A percentile compares a stretch with the other conserved stretches of the same genome.
These are phyloP conservation scores for Aureobasidium pullulans DNA, from an alignment of 2,329 filamentous ascomycete genomes.

Conservation along the genomic window DNA sequence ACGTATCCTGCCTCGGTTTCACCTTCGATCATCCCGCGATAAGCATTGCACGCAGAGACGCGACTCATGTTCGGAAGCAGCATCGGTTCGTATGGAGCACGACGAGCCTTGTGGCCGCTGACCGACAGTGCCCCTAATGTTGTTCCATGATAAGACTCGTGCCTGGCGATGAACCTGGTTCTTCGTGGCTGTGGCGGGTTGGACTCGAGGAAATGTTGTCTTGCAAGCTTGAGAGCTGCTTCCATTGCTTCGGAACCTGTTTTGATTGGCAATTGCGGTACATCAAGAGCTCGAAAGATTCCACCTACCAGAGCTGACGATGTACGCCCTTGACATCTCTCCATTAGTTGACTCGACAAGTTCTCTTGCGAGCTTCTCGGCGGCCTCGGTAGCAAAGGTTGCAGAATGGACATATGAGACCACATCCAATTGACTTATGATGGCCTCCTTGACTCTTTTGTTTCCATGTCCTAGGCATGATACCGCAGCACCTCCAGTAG, in stretches of 20 bases:
- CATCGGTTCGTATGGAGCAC: slow-evolving; percentile 54
- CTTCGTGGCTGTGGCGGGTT: slow-evolving; percentile 45
- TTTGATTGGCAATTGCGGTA: background rate
- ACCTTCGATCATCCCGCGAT: slow-evolving; percentile 45
- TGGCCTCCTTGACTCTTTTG: slow-evolving; percentile 51
- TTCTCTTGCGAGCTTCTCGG: slow-evolving; percentile 46
- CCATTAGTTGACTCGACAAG: slow-evolving; percentile 46
- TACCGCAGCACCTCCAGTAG: slow-evolving; percentile 66
- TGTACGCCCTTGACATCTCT: slow-evolving; percentile 48
- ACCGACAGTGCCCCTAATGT: slow-evolving; percentile 61
- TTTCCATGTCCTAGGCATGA: slow-evolving; percentile 63
- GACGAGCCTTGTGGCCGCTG: slow-evolving; percentile 54
- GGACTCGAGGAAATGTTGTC: slow-evolving; percentile 59
- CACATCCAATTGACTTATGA: slow-evolving; percentile 51
- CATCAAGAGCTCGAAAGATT: background rate
- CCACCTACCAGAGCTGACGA: slow-evolving; percentile 50
- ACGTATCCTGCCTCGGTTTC: slow-evolving; percentile 57
- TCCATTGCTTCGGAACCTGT: slow-evolving; percentile 55
- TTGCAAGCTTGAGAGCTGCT: slow-evolving; percentile 58
- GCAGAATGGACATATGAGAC: slow-evolving; percentile 53
- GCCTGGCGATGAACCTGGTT: slow-evolving; percentile 55
- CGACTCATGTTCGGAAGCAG: slow-evolving; percentile 50
- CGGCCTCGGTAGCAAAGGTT: slow-evolving; percentile 49
- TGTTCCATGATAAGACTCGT: slow-evolving; percentile 62
- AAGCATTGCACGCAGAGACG: slow-evolving; percentile 61